phyloP scores from a whole-genome alignment of 2,329 filamentous ascomycete species.

The Sporothrix sp. region DNA sequence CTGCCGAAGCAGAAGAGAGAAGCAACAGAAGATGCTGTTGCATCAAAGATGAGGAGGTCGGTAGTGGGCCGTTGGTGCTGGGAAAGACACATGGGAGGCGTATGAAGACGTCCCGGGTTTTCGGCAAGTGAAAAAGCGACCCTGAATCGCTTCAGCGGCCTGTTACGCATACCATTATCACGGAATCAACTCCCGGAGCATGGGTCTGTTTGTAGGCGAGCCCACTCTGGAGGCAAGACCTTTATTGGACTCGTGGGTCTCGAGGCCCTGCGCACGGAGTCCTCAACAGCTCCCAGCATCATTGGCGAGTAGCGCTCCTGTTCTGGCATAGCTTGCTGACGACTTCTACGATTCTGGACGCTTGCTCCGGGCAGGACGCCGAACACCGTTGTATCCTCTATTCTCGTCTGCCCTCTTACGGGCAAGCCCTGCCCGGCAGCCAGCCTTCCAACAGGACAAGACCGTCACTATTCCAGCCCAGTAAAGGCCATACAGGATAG shows the following conservation, averaged over 20 bases:
- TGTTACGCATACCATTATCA: constrained; percentile 10
- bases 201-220: constrained; percentile 5
- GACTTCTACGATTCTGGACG: too few species aligned
- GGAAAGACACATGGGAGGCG: background rate
- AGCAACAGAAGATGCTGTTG: background rate
- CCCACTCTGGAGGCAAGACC: background rate
- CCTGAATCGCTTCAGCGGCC: background rate
- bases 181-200: constrained; percentile 17
- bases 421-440: background rate
- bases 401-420: background rate
- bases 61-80: background rate
- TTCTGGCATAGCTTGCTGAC: constrained; percentile 8
- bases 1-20: background rate
- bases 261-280: background rate
- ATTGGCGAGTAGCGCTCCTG: constrained; percentile 9
- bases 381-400: too few species aligned
- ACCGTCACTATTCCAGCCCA: too few species aligned
- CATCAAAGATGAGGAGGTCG: background rate
- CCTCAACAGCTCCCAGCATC: background rate
- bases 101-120: background rate
- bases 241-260: background rate
- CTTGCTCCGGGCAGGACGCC: too few species aligned
- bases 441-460: too few species aligned
- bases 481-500: too few species aligned
- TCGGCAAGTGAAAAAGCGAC: too few species aligned